Base-by-base conservation (phyloP, 164 flowering plant species). In the Nymphaea colorata region DNA sequence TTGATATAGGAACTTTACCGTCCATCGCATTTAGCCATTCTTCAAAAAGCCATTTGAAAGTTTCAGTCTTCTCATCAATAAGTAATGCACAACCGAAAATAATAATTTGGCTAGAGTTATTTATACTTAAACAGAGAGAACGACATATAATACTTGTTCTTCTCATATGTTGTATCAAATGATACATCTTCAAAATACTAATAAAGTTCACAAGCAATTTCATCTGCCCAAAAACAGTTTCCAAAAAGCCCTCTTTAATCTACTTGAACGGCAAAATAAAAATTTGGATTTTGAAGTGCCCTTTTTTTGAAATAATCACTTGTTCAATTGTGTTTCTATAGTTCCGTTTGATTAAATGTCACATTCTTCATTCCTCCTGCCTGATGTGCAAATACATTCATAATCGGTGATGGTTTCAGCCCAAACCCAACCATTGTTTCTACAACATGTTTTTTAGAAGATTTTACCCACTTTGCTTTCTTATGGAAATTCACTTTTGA, bases 31-130 rank as follows among this genome's bases (percentile, higher is more conserved):
- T 41, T 16, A 72, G 6, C 70, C 70, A 67, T 11, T 51, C 64
- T 55, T 67, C 53, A 43, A 72, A 72, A 18, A 67, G 42, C 70
- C 70, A 67, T 51, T n/a, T 57, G 51, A 67, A 72, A 10, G 69
- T 17, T 17, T 43, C 70, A 10, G 15, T 62, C 8, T 45, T 53
- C 17, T 51, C 70, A 62, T 67, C 66, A 60, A 67, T 15, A 64
- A 67, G 51, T 8, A 67, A 59, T 16, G 51, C 53, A 63, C 57
- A 47, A 42, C 70, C 59, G 42, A 72, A n/a, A 25, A 69, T 62
- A 25, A 69, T 61, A 45, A 61, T 25, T 25, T 53, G 59, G 25
- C 43, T 59, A 53, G 47, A 66, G 41, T 69, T 66, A 51, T 69
- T 69, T 3, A 64, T 45, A 43, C 71, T 66, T 16, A 18, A 69